These are phyloP conservation scores for Fraxinus velutina DNA, from an alignment of 305 asterid species.

Conservation along the genomic window DNA sequence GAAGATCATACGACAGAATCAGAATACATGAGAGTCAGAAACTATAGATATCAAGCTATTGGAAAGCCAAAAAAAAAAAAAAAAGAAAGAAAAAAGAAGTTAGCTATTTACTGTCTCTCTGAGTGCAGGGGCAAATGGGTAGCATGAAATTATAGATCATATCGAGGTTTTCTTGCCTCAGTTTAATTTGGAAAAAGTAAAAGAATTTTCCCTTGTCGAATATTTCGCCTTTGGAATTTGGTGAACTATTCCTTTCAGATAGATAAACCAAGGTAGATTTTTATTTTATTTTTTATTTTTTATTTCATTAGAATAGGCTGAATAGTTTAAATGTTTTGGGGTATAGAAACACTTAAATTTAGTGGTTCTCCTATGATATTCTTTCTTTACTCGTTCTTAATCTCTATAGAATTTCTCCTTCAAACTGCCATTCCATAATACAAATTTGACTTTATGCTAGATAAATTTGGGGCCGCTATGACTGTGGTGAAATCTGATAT, in stretches of 20 bases:
- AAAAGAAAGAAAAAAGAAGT: too few species aligned
- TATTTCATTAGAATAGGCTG: neutral
- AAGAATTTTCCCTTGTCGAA: neutral
- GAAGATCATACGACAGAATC: neutral
- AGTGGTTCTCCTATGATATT: neutral
- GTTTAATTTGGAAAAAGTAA: neutral
- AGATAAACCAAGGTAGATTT: neutral
- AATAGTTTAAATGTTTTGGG: neutral
- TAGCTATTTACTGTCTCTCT: neutral
- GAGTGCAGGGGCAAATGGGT: neutral
- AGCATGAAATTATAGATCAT: neutral
- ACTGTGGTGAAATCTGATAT: slow-evolving; percentile 69
- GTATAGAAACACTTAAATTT: neutral
- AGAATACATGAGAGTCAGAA: neutral
- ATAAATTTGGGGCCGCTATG: slow-evolving; percentile 85
- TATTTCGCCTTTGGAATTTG: neutral
- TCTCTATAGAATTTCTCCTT: neutral
- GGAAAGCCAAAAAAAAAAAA: neutral
- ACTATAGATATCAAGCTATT: neutral
- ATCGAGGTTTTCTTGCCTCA: neutral
- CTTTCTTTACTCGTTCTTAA: neutral
- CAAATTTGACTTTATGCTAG: slow-evolving; percentile 35
- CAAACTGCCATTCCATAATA: neutral
- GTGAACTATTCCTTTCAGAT: neutral
- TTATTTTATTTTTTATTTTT: too few species aligned